Percentiles rank a stretch among this genome's conserved stretches.
These are phyloP conservation scores for Poteriospumella lacustris DNA, from an alignment of 108 stramenopile species.

Conservation along the genomic window DNA sequence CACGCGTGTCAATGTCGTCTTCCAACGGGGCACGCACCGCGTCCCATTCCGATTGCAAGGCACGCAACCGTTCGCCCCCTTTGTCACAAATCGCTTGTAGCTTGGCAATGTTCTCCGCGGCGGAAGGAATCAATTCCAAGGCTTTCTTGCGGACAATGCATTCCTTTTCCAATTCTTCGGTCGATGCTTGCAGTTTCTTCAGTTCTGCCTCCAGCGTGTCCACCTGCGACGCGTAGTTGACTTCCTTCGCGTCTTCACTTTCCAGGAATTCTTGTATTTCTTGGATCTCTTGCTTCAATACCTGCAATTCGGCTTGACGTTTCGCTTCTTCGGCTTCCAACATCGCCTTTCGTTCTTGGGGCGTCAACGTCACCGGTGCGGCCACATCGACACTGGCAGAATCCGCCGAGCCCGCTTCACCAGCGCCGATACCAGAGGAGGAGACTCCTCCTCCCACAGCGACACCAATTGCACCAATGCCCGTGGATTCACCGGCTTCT, in stretches of 20 bases:
- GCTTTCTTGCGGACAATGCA: neutral
- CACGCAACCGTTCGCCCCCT: neutral
- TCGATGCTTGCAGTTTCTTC: neutral
- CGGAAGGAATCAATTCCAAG: constrained; percentile 18
- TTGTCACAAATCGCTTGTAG: neutral
- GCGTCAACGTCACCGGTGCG: no score
- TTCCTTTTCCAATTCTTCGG: constrained; percentile 13
- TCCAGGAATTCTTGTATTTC: no score
- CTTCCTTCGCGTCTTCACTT: neutral
- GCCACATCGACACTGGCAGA: neutral
- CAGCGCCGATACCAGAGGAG: neutral
- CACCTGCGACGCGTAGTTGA: neutral
- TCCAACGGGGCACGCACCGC: neutral
- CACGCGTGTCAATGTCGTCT: neutral
- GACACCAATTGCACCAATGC: neutral
- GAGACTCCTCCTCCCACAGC: neutral
- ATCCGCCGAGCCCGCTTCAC: neutral
- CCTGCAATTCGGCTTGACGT: no score
- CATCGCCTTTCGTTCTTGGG: no score
- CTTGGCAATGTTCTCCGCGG: constrained; percentile 15
- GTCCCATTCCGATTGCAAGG: constrained; percentile 17
- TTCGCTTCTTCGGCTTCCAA: no score
- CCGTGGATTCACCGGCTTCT: neutral
- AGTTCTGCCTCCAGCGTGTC: no score
- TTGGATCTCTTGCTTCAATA: no score